These are phyloP conservation scores for Aquilaria malaccensis DNA, from an alignment of 345 rosid genomes.

Conservation along the genomic window DNA sequence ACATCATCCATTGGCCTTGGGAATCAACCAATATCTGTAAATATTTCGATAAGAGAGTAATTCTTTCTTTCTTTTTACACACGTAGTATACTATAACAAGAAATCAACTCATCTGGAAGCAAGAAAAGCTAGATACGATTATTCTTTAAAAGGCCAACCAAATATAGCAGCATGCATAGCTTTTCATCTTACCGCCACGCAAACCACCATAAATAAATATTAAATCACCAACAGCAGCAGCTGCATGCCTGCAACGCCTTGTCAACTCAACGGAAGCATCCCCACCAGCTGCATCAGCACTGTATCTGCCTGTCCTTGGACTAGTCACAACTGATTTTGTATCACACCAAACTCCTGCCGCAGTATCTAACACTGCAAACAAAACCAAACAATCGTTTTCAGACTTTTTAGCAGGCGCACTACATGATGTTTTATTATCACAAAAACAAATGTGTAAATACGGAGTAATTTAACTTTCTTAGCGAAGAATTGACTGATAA, in stretches of 20 bases:
- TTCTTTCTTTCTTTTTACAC: too few species aligned
- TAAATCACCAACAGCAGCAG: slow-evolving; percentile 93
- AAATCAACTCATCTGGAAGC: too few species aligned
- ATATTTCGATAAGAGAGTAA: too few species aligned
- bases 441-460: too few species aligned
- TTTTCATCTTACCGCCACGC: slow-evolving; percentile 78
- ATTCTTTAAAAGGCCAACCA: neutral
- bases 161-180: slow-evolving; percentile 6
- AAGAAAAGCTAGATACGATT: too few species aligned
- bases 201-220: slow-evolving; percentile 96
- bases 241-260: slow-evolving; percentile 99
- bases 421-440: too few species aligned
- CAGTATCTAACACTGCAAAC: slow-evolving; percentile 89
- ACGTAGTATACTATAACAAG: too few species aligned
- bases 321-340: slow-evolving; percentile 94
- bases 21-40: too few species aligned
- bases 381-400: slow-evolving; percentile 8
- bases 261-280: slow-evolving; percentile 97
- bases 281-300: slow-evolving; percentile 96
- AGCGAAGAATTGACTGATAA: too few species aligned
- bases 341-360: slow-evolving; percentile 99
- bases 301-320: slow-evolving; percentile 87
- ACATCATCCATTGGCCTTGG: too few species aligned
- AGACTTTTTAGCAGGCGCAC: too few species aligned
- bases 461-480: too few species aligned